These are phyloP conservation scores for Juncus effusus DNA, from an alignment of 176 grass and related monocot species.

Conservation along the genomic window DNA sequence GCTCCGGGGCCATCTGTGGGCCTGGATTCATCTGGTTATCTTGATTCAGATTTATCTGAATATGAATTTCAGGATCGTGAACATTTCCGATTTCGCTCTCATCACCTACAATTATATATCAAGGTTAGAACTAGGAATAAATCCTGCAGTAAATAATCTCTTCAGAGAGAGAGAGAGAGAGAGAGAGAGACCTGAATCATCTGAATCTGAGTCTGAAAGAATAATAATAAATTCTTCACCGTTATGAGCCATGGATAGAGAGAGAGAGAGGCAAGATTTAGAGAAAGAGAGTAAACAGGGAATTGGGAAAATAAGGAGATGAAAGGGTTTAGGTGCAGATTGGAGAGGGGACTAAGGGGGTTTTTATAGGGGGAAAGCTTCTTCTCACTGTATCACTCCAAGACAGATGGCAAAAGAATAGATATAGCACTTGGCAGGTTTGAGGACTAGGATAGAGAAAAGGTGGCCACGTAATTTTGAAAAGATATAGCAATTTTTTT, in stretches of 20 bases:
- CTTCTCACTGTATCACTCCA: not conserved
- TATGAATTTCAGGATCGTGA: not conserved
- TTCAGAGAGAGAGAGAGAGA: not conserved
- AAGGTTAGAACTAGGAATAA: not conserved
- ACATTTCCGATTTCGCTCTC: not conserved
- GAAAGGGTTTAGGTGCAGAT: not conserved
- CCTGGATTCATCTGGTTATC: not conserved
- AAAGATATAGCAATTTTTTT: slow-evolving; percentile 1
- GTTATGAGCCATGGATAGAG: not conserved
- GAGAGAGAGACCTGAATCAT: not conserved
- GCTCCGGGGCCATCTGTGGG: no score
- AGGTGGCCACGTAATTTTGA: not conserved
- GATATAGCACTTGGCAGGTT: not conserved
- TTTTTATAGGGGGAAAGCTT: not conserved
- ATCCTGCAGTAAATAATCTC: no score
- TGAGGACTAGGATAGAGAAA: no score
- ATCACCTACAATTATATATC: not conserved
- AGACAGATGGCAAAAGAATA: not conserved
- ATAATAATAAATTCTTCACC: no score
- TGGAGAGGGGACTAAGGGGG: not conserved
- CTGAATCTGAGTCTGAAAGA: no score
- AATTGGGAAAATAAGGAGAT: not conserved
- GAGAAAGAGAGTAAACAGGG: not conserved
- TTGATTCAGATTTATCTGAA: not conserved
- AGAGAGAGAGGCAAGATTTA: not conserved